Evolutionary conservation across 345 rosid species (phyloP).

Genomic region (Lepidium aucheri): DNA sequence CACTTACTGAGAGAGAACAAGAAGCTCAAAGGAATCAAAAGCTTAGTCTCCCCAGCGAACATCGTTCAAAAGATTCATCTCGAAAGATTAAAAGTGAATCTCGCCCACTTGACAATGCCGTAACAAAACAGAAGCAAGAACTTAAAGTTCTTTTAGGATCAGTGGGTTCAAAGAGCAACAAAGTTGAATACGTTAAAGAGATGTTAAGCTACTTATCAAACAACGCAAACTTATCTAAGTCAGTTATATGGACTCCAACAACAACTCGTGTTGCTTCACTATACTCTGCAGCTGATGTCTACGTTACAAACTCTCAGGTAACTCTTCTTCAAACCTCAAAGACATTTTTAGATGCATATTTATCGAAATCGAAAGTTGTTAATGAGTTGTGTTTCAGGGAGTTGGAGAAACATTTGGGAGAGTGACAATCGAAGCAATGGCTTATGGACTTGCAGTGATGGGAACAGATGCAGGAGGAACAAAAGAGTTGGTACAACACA

Average conservation of each 20-base stretch:
- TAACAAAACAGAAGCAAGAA: constrained; percentile 28
- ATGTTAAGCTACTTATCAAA: constrained; percentile 45
- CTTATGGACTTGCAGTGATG: constrained; percentile 87
- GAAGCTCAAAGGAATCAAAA: constrained; percentile 24
- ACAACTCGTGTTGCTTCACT: constrained; percentile 87
- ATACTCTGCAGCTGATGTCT: constrained; percentile 93
- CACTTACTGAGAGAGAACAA: constrained; percentile 27
- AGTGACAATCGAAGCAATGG: constrained; percentile 98
- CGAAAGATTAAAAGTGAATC: constrained; percentile 21
- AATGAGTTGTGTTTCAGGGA: constrained; percentile 33
- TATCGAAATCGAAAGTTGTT: neutral
- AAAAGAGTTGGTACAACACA: constrained; percentile 71
- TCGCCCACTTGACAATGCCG: constrained; percentile 3
- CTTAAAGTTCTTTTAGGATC: constrained; percentile 86
- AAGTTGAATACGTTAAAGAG: constrained; percentile 68
- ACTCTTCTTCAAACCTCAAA: neutral
- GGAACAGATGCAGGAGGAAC: constrained; percentile 97
- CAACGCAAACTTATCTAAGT: constrained; percentile 57
- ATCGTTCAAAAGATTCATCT: constrained; percentile 57
- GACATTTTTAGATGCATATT: neutral
- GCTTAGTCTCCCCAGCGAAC: constrained; percentile 31
- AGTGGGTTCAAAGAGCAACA: constrained; percentile 96
- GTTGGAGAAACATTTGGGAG: constrained; percentile 97
- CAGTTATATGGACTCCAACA: constrained; percentile 76
- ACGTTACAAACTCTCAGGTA: constrained; percentile 90